These are phyloP conservation scores for Theobroma cacao DNA, from an alignment of 345 rosid species.

Conservation along the genomic window DNA sequence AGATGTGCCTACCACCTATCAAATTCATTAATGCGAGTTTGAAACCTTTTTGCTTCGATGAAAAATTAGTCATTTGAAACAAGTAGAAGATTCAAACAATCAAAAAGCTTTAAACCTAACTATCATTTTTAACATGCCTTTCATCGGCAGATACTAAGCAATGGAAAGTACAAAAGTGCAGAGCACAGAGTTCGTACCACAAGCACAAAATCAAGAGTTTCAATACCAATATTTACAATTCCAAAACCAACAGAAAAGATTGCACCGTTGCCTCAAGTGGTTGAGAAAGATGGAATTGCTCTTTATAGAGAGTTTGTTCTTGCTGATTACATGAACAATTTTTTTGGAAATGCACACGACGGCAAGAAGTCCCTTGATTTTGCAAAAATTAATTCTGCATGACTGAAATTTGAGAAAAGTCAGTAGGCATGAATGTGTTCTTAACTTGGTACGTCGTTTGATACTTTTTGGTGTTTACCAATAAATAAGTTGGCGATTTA, in stretches of 20 bases:
- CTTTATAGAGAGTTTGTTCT: conserved; percentile 41
- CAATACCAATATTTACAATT: conserved; percentile 53
- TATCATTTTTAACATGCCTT: neutral
- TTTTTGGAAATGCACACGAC: conserved; percentile 48
- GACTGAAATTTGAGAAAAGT: neutral
- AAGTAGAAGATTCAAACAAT: neutral
- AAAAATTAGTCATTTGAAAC: neutral
- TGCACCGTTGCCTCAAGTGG: conserved; percentile 43
- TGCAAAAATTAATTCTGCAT: neutral
- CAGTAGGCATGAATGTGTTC: too few relatives aligned
- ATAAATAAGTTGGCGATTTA: neutral
- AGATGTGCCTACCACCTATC: too few relatives aligned
- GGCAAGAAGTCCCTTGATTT: conserved; percentile 60
- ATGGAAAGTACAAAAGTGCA: conserved; percentile 61
- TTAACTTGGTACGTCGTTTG: neutral
- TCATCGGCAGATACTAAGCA: conserved; percentile 47
- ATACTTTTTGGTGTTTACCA: neutral
- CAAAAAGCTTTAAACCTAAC: neutral
- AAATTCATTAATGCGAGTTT: neutral
- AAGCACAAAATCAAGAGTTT: conserved; percentile 46
- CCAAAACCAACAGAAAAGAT: conserved; percentile 43
- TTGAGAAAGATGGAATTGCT: conserved; percentile 44
- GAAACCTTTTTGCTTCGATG: neutral
- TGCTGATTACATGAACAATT: conserved; percentile 52
- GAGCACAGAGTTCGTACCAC: conserved; percentile 59